Conservation (phyloP, 2,329 filamentous ascomycete genomes). For the Mollisia scopiformis region DNA sequence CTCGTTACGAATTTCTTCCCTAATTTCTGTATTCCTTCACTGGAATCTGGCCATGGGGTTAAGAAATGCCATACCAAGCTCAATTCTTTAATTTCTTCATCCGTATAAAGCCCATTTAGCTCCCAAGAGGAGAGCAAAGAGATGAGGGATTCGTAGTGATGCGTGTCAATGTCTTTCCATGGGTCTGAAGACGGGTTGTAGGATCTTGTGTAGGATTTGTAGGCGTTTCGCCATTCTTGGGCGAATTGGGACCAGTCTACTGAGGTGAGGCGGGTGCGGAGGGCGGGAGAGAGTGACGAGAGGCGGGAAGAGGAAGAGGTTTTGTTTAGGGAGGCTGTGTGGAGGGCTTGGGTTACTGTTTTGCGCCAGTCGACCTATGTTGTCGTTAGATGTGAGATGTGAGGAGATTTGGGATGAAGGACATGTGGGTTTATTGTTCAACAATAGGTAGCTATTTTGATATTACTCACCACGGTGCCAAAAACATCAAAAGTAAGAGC, state of each 20-base stretch:
- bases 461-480: constrained; percentile 62
- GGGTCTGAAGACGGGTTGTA: constrained; percentile 39
- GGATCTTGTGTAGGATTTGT: constrained; percentile 56
- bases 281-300: constrained; percentile 46
- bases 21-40: constrained; percentile 57
- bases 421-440: not conserved
- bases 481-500: constrained; percentile 77
- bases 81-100: constrained; percentile 65
- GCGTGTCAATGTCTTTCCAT: constrained; percentile 74
- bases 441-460: not conserved
- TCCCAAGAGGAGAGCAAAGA: constrained; percentile 58
- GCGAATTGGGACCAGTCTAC: constrained; percentile 67
- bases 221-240: constrained; percentile 70
- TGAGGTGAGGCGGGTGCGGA: constrained; percentile 51
- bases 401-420: too few species aligned
- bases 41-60: constrained; percentile 68
- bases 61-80: constrained; percentile 74
- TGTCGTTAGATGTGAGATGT: not conserved
- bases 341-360: constrained; percentile 64
- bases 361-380: constrained; percentile 69
- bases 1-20: constrained; percentile 57
- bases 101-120: constrained; percentile 61
- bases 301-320: constrained; percentile 49
- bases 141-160: constrained; percentile 66
- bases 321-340: constrained; percentile 51